Base-by-base conservation (phyloP, 352 stramenopile genomes). In the Pythium sukuiense region DNA sequence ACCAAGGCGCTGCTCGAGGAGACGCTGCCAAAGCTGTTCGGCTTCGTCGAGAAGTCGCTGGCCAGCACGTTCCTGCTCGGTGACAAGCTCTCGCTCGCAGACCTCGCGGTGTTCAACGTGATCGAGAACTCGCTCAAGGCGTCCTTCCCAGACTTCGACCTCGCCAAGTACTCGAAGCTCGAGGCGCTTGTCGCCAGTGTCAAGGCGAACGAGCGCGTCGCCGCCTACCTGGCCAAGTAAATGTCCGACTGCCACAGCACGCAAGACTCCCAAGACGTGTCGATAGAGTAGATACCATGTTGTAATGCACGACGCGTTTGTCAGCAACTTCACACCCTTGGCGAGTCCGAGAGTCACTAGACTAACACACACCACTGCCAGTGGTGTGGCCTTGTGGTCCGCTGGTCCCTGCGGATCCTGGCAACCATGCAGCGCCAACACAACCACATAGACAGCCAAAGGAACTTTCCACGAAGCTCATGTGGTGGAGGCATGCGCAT, bases 1-100 rank as follows among this genome's bases (percentile, higher is more conserved):
- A 83, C 56, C 7, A 73, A 75, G 41, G 75, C 68, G 41, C 59
- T 81, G 35, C 50, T 86, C 27, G 59, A 81, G 12, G 72, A 87
- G 32, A 70, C 58, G 27, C 59, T 86, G 33, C 80, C 77, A 13
- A 76, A 72, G 61, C 46, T 55, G 1, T 58, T 93, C 29, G 46
- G 33, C 7, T 52, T 65, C 30, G 58, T 92, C 1, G 79, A 91
- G 65, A 71, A 60, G 32, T 43, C 76, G 24, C 69, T 90, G n/a
- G 27, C 67, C 20, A 80, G 78, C 32, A 74, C 73, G 56, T 90
- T 83, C 58, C 73, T 92, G 57, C 61, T 77, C 3, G 83, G 79
- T 27, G 78, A 85, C 49, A 74, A 72, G 52, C 2, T 72, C 12
- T 74, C 73, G 46, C 60, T 75, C 35, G 76, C 73, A 0, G 79